Evolutionary conservation across 495 filamentous ascomycete genomes (phyloP), one percentile per base, ranked within the genome.

Genomic region (Lindgomyces ingoldianus): DNA sequence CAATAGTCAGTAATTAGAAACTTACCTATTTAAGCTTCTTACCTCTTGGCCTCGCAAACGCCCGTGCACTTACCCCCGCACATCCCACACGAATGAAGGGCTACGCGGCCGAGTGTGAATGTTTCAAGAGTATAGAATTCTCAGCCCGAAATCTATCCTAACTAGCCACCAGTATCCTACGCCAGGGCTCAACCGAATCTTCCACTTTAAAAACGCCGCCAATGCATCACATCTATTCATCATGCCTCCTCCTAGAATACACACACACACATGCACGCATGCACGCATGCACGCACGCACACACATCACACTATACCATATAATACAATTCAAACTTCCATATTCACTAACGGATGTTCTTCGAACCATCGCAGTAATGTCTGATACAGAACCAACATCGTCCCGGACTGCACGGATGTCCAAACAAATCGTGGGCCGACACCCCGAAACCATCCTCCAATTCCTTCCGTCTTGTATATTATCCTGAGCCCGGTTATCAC

Each of bases 361-460:
- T 91, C 89, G 68, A 96, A 79, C 78, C 85, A 84, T 72, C 88
- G 87, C 70, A 98, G 74, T 51, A 98, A 78, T 58, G 84, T 87
- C 76, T 98, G 95, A 74, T 98, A 98, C 76, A 96, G 79, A 57
- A 98, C 91, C 69, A 98, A 77, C 94, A 98, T 98, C 51, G 92
- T 96, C 24, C 93, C 90, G 71, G 90, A 94, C 77, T 98, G 94
- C 50, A 97, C 89, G 73, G 91, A 95, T 49, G 94, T 98, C 94
- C 94, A 98, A n/a, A 97, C 91, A 57, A 86, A 85, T 30, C 94
- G 85, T 9, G 94, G 94, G 4, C 91, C 94, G 33, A 98, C 94
- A 12, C 94, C 94, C 36, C 95, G 85, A 75, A 98, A 98, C 86
- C 93, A 96, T 11, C 94, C 95, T 0, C 78, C 84, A 39, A 97